These are phyloP conservation scores for Mycena galericulata DNA, from an alignment of 768 basidiomycete genomes.

Conservation along the genomic window DNA sequence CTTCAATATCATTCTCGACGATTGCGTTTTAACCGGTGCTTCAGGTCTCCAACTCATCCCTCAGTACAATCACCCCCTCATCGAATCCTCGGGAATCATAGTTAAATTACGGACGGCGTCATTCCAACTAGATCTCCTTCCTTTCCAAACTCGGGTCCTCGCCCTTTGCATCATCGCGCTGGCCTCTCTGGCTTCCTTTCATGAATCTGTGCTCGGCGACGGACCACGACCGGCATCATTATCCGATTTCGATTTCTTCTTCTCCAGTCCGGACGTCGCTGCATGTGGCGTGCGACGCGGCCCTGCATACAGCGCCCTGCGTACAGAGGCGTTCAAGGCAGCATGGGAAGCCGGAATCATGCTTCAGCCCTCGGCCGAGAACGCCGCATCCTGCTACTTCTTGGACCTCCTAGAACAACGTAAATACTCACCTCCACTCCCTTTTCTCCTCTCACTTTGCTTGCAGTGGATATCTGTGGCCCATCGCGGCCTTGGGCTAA, in stretches of 20 bases:
- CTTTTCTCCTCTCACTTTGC: no score
- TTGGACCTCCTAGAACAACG: constrained; percentile 21
- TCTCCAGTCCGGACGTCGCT: background rate
- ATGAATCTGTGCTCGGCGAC: background rate
- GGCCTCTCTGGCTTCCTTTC: background rate
- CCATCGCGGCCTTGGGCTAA: constrained; percentile 10
- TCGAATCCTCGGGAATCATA: background rate
- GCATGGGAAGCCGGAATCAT: constrained; percentile 20
- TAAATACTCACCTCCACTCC: background rate
- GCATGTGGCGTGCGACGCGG: constrained; percentile 17
- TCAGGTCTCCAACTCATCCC: background rate
- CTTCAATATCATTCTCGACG: background rate
- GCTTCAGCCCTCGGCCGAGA: constrained; percentile 22
- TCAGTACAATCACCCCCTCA: background rate
- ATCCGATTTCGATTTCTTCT: background rate
- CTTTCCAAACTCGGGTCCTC: background rate
- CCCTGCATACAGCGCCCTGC: background rate
- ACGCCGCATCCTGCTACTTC: constrained; percentile 24
- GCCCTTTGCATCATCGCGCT: background rate
- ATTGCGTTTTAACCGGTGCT: background rate
- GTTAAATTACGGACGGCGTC: background rate
- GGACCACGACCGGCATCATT: background rate
- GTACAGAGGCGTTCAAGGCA: constrained; percentile 11
- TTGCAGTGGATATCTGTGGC: background rate
- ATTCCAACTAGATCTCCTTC: background rate